Conservation (phyloP, 306 rosid genomes). For the cucumber (Cucumis sativus) region Cucumber_9930_V3 NC_026656.2:4432001-4432500, state of each 20-base stretch:
- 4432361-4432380: not conserved
- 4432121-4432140: not conserved
- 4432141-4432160: not conserved
- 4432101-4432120: constrained; percentile 17
- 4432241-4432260: too few species aligned
- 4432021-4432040: constrained; percentile 25
- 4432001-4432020: constrained; percentile 21
- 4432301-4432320: not conserved
- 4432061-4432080: not conserved
- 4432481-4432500: too few species aligned
- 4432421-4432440: not conserved
- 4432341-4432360: not conserved
- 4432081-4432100: constrained; percentile 6
- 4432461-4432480: not conserved
- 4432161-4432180: too few species aligned
- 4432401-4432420: not conserved
- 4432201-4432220: too few species aligned
- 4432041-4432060: constrained; percentile 29
- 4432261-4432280: too few species aligned
- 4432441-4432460: too few species aligned
- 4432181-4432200: too few species aligned
- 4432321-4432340: not conserved
- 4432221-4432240: too few species aligned
- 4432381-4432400: not conserved
- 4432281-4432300: too few species aligned